Conservation (phyloP, 2,329 filamentous ascomycete species). For the Xylaria sp. region DNA sequence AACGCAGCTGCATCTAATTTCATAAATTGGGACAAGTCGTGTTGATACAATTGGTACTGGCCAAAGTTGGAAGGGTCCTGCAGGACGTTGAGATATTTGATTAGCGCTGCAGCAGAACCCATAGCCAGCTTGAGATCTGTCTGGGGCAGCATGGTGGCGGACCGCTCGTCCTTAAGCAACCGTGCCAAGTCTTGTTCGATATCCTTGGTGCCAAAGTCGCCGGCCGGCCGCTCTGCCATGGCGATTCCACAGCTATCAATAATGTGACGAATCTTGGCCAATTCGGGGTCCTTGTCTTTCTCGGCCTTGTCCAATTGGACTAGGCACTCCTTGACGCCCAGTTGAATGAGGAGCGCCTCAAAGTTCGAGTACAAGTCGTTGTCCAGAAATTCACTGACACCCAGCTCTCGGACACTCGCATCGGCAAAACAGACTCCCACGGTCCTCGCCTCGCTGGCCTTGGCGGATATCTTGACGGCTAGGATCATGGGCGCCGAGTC, state of each 20-base stretch:
- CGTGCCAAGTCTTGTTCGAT: conserved; percentile 95
- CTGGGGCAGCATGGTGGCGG: conserved; percentile 81
- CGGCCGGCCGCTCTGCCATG: conserved; percentile 79
- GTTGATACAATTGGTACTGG: conserved; percentile 96
- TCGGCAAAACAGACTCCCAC: conserved; percentile 98
- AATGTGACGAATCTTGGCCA: conserved; percentile 87
- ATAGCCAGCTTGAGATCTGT: conserved; percentile 95
- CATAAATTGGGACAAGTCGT: conserved; percentile 97
- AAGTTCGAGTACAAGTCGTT: conserved; percentile 99
- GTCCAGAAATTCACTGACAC: conserved; percentile 98
- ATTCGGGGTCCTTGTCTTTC: conserved; percentile 88
- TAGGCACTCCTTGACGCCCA: conserved; percentile 93
- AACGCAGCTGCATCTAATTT: conserved; percentile 95
- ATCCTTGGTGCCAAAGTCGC: conserved; percentile 87
- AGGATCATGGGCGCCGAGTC: conserved; percentile 94
- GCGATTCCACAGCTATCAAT: conserved; percentile 93
- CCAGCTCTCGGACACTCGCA: conserved; percentile 93
- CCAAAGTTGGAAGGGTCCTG: conserved; percentile 95
- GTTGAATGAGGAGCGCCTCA: conserved; percentile 93
- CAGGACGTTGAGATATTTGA: conserved; percentile 92
- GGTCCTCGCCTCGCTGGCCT: conserved; percentile 82
- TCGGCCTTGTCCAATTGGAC: conserved; percentile 81
- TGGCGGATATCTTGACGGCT: conserved; percentile 92
- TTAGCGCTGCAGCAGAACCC: conserved; percentile 91
- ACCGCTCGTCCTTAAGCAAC: conserved; percentile 85